phyloP scores from a whole-genome alignment of 2,329 filamentous ascomycete species.

The Epichloe coenophiala region DNA sequence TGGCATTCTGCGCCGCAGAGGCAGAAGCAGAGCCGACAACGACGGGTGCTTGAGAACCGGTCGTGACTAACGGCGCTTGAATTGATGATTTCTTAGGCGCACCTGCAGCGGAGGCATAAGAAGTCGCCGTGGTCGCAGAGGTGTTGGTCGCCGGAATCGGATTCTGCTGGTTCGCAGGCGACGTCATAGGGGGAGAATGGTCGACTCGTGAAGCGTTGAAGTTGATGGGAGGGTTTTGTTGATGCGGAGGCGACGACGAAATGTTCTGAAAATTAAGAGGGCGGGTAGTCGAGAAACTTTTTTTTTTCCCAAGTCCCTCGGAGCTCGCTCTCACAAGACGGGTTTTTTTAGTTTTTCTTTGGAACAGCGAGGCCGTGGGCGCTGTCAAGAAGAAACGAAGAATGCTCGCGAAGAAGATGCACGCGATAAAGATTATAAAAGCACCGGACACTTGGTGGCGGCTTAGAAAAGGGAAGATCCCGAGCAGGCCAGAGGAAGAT shows the following conservation, averaged over 20 bases:
- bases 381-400: slow-evolving; percentile 4
- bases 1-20: slow-evolving; percentile 41
- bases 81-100: slow-evolving; percentile 48
- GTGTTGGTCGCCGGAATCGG: slow-evolving; percentile 43
- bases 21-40: slow-evolving; percentile 40
- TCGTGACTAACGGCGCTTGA: slow-evolving; percentile 46
- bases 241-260: neutral
- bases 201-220: neutral
- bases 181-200: slow-evolving; percentile 39
- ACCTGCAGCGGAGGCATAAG: slow-evolving; percentile 55
- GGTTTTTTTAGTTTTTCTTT: neutral
- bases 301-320: neutral
- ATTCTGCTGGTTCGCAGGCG: slow-evolving; percentile 41
- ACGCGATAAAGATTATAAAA: slow-evolving; percentile 4
- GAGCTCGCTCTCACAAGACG: slow-evolving; percentile 6
- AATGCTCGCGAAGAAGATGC: slow-evolving; percentile 4
- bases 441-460: slow-evolving; percentile 10
- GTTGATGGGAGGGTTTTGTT: neutral
- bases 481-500: slow-evolving; percentile 12
- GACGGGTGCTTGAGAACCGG: slow-evolving; percentile 39
- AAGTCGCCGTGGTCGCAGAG: slow-evolving; percentile 43
- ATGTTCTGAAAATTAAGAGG: slow-evolving; percentile 1
- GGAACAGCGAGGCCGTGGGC: neutral
- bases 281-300: slow-evolving; percentile 4
- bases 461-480: slow-evolving; percentile 10